Base-by-base conservation (phyloP, 225 moss, liverwort and hornwort genomes). In the Bryoerythrophyllum caledonicum region DNA sequence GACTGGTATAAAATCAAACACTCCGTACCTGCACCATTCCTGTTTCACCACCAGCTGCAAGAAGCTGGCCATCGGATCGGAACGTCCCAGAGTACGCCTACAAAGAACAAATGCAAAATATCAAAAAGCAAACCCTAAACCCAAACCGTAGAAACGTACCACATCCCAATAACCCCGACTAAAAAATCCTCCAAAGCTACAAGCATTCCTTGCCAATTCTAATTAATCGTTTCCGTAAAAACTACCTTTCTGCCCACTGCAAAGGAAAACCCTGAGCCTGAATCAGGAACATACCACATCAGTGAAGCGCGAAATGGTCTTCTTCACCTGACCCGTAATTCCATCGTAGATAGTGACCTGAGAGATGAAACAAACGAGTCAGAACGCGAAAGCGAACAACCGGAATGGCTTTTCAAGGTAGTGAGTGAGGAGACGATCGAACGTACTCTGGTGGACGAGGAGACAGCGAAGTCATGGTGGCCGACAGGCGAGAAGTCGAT, bases 21-120 rank as follows among this genome's bases (percentile, higher is more conserved):
- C 7, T 55, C 10, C 54, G 10, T 78, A 92, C 94, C 95, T 99
- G 95, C 19, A 95, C 89, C 63, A 93, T 75, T 60, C 99, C 95
- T 41, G 93, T 82, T 76, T 95, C 93, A 16, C 99, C 99, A 63
- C 99, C 93, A 44, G 99, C 99, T 35, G 87, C 93, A 67, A 99
- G 90, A 46, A 99, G 85, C 73, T 95, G 91, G 34, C 99, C 99
- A 82, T 99, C 95, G 60, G 93, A 84, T 67, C 99, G 90, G 67
- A 89, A 99, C 4, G 86, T 82, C 63, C 93, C 93, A 21, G 95
- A 99, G 58, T 99, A 93, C 30, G 93, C 94, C 94, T 92, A 77
- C 66, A 78, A 30, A 37, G 66, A 72, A 2, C 15, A 63, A 24
- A 78, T 62, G 30, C 57, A 65, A 62, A 28, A 1, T 14, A 32